phyloP scores from a whole-genome alignment of 306 rosid genomes.

The Prunus armeniaca region DNA sequence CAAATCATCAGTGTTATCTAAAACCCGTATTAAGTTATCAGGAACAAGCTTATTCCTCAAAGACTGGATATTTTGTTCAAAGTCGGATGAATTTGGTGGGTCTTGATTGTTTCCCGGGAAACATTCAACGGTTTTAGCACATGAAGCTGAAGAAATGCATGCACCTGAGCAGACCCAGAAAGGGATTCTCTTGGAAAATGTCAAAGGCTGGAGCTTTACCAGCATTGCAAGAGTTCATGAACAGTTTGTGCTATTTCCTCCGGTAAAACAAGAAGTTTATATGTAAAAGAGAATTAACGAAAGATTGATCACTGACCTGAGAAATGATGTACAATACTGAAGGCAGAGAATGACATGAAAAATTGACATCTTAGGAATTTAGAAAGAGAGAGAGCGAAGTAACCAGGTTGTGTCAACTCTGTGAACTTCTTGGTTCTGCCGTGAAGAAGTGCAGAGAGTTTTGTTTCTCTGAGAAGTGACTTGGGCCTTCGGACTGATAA shows the following conservation, averaged over 20 bases:
- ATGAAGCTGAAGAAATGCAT: constrained; percentile 45
- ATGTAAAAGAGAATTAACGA: background rate
- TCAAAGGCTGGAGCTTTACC: constrained; percentile 51
- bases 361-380: background rate
- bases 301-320: constrained; percentile 44
- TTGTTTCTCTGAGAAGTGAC: background rate
- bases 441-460: background rate
- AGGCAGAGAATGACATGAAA: background rate
- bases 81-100: constrained; percentile 36
- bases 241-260: background rate
- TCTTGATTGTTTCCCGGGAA: constrained; percentile 41
- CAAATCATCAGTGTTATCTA: constrained; percentile 57
- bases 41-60: constrained; percentile 56
- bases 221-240: constrained; percentile 49
- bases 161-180: constrained; percentile 43
- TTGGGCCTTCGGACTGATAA: background rate
- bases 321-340: constrained; percentile 5
- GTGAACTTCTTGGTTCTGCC: background rate
- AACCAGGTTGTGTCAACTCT: background rate
- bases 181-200: constrained; percentile 46
- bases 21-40: constrained; percentile 49
- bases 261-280: background rate
- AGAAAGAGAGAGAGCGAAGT: background rate
- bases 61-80: constrained; percentile 44
- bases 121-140: constrained; percentile 32